phyloP scores from a whole-genome alignment of 306 rosid genomes.

The Rosa rugosa region DNA sequence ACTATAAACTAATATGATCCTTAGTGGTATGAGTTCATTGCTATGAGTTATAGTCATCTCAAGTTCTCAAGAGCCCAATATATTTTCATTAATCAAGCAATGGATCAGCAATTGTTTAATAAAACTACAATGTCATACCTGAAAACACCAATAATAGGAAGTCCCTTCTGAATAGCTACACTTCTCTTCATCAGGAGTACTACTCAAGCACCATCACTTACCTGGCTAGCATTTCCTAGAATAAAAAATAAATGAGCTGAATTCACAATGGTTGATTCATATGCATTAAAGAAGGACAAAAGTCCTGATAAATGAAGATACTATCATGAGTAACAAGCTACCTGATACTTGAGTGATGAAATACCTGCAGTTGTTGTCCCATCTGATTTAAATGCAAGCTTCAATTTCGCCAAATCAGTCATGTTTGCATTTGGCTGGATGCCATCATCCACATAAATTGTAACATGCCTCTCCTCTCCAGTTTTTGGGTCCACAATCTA shows the following conservation, averaged over 20 bases:
- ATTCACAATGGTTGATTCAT: not conserved
- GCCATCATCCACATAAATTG: conserved; percentile 47
- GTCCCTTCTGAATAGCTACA: conserved; percentile 68
- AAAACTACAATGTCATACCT: conserved; percentile 42
- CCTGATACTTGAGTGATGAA: conserved; percentile 6
- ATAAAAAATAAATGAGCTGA: conserved; percentile 9
- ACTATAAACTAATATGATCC: not conserved
- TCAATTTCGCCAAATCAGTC: conserved; percentile 67
- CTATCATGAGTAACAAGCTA: conserved; percentile 11
- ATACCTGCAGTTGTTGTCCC: conserved; percentile 89
- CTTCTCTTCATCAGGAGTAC: conserved; percentile 95
- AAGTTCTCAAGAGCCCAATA: not conserved
- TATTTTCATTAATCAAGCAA: not conserved
- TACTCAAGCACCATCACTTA: conserved; percentile 92
- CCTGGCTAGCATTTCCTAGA: conserved; percentile 90
- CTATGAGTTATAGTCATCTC: not conserved
- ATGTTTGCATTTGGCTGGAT: conserved; percentile 63
- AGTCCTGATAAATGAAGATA: conserved; percentile 3
- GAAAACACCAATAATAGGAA: conserved; percentile 79
- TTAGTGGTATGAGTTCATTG: not conserved
- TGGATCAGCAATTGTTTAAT: not conserved
- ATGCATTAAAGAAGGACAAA: not conserved
- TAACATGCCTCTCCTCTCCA: no score
- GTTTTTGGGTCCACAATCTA: no score
- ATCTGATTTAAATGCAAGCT: conserved; percentile 71